phyloP scores from a whole-genome alignment of 208 protist species.

The Vickermania ingenoplastis region DNA sequence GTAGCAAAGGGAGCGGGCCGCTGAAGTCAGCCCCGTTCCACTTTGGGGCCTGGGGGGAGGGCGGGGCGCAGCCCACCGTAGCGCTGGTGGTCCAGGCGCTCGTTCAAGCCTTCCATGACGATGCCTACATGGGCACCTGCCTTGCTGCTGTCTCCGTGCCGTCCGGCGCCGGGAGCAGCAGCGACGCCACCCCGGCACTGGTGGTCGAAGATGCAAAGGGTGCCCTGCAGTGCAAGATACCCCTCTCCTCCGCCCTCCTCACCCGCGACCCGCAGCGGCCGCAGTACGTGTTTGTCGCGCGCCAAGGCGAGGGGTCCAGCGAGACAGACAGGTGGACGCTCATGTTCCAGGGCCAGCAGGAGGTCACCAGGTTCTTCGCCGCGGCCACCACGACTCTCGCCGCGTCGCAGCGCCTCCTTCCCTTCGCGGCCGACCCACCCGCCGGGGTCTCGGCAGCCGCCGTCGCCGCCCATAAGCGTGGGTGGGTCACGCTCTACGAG shows the following conservation, averaged over 20 bases:
- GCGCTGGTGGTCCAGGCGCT: constrained; percentile 31
- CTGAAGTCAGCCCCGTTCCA: not conserved
- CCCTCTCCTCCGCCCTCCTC: not conserved
- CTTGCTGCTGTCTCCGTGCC: constrained; percentile 42
- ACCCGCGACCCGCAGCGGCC: not conserved
- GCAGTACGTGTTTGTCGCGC: constrained; percentile 29
- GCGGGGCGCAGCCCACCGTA: constrained; percentile 3
- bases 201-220: not conserved
- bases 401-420: not conserved
- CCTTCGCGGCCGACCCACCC: too few relatives aligned
- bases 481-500: not conserved
- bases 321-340: constrained; percentile 5
- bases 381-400: constrained; percentile 15
- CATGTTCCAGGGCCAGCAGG: constrained; percentile 19
- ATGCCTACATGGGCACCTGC: constrained; percentile 26
- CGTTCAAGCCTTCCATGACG: constrained; percentile 40
- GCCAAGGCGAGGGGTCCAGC: not conserved
- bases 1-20: not conserved
- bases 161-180: not conserved
- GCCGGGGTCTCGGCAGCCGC: not conserved
- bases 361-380: constrained; percentile 29
- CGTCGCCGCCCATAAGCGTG: not conserved
- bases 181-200: not conserved
- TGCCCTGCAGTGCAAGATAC: not conserved
- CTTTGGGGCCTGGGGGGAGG: not conserved